Percentiles rank a stretch among this genome's conserved stretches.
Conservation (phyloP, 768 basidiomycete species). For the Lactifluus subvellereus region DNA sequence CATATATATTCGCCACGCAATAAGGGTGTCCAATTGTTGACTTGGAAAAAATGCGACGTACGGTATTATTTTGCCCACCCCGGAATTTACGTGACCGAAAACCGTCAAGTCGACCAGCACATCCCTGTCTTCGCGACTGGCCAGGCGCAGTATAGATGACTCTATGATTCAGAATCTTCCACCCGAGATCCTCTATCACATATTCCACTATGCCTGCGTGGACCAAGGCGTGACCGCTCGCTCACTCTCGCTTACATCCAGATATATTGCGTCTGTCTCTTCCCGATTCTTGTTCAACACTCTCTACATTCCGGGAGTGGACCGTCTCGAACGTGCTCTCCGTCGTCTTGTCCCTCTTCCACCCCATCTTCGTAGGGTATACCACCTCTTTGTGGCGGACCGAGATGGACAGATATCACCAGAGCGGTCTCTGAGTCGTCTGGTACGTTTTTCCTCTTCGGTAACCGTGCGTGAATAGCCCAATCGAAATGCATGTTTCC, state of each 20-base stretch:
- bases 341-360: conserved; percentile 10
- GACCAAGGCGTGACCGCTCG: conserved; percentile 14
- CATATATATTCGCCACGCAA: too few relatives aligned
- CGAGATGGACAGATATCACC: not conserved
- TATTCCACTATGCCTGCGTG: conserved; percentile 19
- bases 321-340: conserved; percentile 1
- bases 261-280: conserved; percentile 4
- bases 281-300: conserved; percentile 18
- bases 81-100: not conserved
- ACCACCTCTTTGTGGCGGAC: conserved; percentile 18
- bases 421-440: not conserved
- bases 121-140: too few relatives aligned
- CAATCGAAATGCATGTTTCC: not conserved
- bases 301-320: conserved; percentile 1
- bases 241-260: conserved; percentile 14
- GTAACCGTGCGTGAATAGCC: not conserved
- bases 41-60: too few relatives aligned
- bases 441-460: not conserved
- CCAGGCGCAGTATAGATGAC: too few relatives aligned
- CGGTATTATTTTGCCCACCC: too few relatives aligned
- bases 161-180: conserved; percentile 12
- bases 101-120: too few relatives aligned
- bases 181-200: conserved; percentile 15
- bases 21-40: too few relatives aligned
- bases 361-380: conserved; percentile 3